Percentiles rank a stretch among this genome's conserved stretches.
phyloP scores from a whole-genome alignment of 225 moss, liverwort and hornwort species.

The Marchantia polymorpha region DNA sequence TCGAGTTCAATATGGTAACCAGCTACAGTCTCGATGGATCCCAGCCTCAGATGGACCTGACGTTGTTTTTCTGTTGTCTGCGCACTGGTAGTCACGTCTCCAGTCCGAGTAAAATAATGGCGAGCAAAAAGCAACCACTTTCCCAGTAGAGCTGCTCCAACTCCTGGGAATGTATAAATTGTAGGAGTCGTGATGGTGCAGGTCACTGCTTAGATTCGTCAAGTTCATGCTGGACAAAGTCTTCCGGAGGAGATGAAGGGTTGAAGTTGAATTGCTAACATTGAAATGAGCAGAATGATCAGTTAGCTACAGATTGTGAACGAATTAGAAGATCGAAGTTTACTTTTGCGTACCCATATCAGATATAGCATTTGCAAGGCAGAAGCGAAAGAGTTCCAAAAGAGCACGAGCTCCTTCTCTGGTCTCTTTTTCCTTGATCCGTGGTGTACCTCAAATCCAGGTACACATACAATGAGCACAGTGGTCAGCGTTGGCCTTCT shows the following conservation, averaged over 20 bases:
- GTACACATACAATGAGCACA: neutral
- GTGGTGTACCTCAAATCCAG: neutral
- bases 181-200: neutral
- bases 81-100: neutral
- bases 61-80: neutral
- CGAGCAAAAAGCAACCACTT: neutral
- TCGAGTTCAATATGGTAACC: neutral
- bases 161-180: neutral
- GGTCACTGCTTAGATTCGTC: neutral
- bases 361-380: neutral
- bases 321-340: neutral
- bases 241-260: neutral
- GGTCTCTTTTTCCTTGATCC: neutral
- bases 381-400: neutral
- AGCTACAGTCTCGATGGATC: too few relatives aligned
- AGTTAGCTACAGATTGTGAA: neutral
- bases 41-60: neutral
- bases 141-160: neutral
- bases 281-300: neutral
- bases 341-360: neutral
- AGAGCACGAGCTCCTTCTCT: neutral
- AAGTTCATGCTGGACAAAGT: neutral
- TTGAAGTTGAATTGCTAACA: neutral
- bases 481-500: neutral
- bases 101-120: neutral